phyloP scores from a whole-genome alignment of 2,329 filamentous ascomycete species.

The Alternaria viburni region DNA sequence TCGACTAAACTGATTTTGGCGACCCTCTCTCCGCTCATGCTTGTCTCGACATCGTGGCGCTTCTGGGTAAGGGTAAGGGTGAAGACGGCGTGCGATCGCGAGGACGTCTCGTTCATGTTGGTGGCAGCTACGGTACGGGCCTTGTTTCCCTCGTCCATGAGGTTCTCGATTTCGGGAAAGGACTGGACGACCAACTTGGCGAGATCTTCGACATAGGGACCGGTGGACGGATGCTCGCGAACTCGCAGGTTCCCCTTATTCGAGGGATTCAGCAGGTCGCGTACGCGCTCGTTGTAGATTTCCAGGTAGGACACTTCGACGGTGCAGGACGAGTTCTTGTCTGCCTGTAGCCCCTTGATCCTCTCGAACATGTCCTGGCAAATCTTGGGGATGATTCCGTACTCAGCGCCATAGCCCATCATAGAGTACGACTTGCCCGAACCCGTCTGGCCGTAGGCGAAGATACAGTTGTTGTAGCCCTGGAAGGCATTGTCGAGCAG shows the following conservation, averaged over 20 bases:
- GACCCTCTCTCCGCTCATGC: slow-evolving; percentile 97
- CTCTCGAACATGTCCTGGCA: slow-evolving; percentile 97
- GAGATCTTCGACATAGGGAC: slow-evolving; percentile 96
- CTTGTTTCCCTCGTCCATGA: slow-evolving; percentile 99
- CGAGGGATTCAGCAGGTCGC: slow-evolving; percentile 91
- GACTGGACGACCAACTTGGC: slow-evolving; percentile 93
- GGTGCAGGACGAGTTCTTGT: slow-evolving; percentile 82
- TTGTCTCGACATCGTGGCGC: slow-evolving; percentile 86
- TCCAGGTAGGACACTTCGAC: slow-evolving; percentile 98
- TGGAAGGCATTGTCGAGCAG: slow-evolving; percentile 97
- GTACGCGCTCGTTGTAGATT: slow-evolving; percentile 98
- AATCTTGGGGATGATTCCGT: slow-evolving; percentile 95
- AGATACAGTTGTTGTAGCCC: slow-evolving; percentile 99
- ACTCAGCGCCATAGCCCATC: slow-evolving; percentile 98
- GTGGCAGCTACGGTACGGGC: slow-evolving; percentile 96
- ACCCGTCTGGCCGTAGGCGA: slow-evolving; percentile 97
- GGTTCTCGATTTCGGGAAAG: slow-evolving; percentile 92
- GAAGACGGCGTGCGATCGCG: slow-evolving; percentile 97
- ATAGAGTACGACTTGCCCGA: slow-evolving; percentile 99
- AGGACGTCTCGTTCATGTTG: slow-evolving; percentile 99
- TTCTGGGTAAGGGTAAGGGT: slow-evolving; percentile 96
- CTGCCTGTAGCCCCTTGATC: slow-evolving; percentile 73
- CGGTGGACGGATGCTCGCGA: slow-evolving; percentile 95
- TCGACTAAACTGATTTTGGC: slow-evolving; percentile 98
- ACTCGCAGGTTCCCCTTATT: slow-evolving; percentile 98